Evolutionary conservation across 176 grass and related monocot genomes (phyloP).

Genomic region (Zizania latifolia): DNA sequence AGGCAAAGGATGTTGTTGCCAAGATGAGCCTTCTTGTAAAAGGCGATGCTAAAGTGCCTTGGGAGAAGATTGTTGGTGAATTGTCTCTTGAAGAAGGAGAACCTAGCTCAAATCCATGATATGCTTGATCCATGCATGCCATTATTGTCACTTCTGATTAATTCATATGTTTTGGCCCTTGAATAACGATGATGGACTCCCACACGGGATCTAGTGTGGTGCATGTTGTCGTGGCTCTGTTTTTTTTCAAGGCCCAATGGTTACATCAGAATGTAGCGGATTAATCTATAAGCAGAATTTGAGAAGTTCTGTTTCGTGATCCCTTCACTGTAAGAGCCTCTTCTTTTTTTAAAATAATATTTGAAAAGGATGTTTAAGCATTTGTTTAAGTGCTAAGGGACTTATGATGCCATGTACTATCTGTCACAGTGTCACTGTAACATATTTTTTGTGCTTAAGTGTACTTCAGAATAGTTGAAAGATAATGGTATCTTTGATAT

Average conservation of each 20-base stretch:
- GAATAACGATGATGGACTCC: constrained; percentile 1
- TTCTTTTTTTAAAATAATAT: constrained; percentile 39
- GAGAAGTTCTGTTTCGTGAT: constrained; percentile 8
- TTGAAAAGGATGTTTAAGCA: constrained; percentile 11
- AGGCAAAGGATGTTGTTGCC: constrained; percentile 54
- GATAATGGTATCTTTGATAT: constrained; percentile 9
- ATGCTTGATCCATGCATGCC: background rate
- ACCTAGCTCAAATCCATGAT: constrained; percentile 38
- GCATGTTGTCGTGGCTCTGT: constrained; percentile 11
- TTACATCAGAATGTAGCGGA: constrained; percentile 29
- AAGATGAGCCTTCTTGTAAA: constrained; percentile 61
- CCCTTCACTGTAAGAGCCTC: constrained; percentile 14
- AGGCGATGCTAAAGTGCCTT: constrained; percentile 62
- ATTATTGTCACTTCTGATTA: background rate
- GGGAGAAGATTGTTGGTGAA: constrained; percentile 60
- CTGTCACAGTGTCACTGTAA: constrained; percentile 10
- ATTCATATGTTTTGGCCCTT: constrained; percentile 18
- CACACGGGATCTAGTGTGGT: constrained; percentile 1
- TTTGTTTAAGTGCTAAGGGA: constrained; percentile 17
- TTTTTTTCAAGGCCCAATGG: constrained; percentile 16
- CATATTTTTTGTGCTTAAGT: background rate
- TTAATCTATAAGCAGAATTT: constrained; percentile 29
- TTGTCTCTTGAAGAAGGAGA: constrained; percentile 43
- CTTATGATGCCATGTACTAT: constrained; percentile 18
- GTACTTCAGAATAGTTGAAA: constrained; percentile 8